Evolutionary conservation across 768 basidiomycete genomes (phyloP), one percentile per base, ranked within the genome.

Genomic region (Saitozyma podzolica): DNA sequence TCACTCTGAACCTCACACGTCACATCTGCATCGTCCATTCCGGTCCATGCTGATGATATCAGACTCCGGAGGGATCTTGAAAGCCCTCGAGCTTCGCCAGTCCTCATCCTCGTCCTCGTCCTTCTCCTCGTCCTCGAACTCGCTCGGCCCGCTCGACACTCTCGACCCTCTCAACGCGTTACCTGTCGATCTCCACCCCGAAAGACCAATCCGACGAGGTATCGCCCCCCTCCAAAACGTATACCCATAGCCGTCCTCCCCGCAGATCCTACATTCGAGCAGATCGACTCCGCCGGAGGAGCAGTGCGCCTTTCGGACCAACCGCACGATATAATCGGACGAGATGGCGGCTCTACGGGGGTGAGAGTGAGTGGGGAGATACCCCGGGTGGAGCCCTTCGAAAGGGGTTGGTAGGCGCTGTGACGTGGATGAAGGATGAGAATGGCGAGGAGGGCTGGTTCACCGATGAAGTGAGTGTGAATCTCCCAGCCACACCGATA

Each of bases 331-430:
- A 84, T 91, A 56, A 86, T 87, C 3, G 84, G 82, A 6, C 84
- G 85, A 8, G 48, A 54, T 16, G 59, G 59, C 8, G 14, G 29
- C 7, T 40, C 8, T n/a, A 62, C 56, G 8, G 67, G 67, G 1
- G 81, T 91, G 17, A 91, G 85, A 80, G 86, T 92, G 11, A 92
- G 91, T 72, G 90, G 90, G 1, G 87, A 89, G 78, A 89, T 93
- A 56, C 87, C 88, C 9, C 79, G 91, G 51, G 81, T 86, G 43
- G 89, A 87, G 0, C 67, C 83, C 13, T 92, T 83, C 62, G 91
- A 93, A 77, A 74, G 70, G 91, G 91, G 1, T 74, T 92, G 56
- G 81, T 84, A 19, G 87, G 90, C 3, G 88, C 83, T 0, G 82
- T 86, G 79, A 82, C 86, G 59, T 92, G 88, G 85, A 29, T 29